Base-by-base conservation (phyloP, 768 basidiomycete species). In the Rhodotorula kratochvilovae region DNA sequence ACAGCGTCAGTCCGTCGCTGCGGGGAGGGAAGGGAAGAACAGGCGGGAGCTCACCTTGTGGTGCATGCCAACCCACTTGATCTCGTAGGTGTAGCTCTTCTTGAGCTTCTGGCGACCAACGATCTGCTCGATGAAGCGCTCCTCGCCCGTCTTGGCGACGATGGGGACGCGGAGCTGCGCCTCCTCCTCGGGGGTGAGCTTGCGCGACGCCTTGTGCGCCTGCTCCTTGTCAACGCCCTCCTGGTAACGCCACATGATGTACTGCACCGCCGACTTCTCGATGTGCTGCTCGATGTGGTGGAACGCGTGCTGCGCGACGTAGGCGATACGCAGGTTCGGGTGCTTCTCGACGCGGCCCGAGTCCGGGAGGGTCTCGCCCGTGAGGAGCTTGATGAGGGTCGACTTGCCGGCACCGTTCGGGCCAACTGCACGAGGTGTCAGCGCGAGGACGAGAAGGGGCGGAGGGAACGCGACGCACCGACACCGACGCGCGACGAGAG, bases 221-320 rank as follows among this genome's bases (percentile, higher is more conserved):
- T 95, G 82, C 82, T 98, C 94, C 75, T 92, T 90, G 84, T 98
- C 94, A 81, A 95, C 90, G 60, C 94, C 95, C 81, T 96, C 94
- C 80, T 97, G 94, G 87, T 93, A 98, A 77, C 94, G 90, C 94
- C 94, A 98, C 82, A 96, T 92, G 77, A 97, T 96, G 79, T 98
- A 98, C 65, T 89, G 89, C 70, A 94, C 90, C 35, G 95, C 91
- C 10, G 93, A 95, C 83, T 98, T 96, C 82, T 95, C 92, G 55
- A 98, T 81, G 83, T 98, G 94, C 77, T 87, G 89, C 80, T 95
- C 91, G 90, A 79, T 71, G 80, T 98, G 94, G 83, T 96, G 95
- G 66, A 95, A 97, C 48, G 94, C 94, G 81, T 98, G 94, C 78
- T 98, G 94, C 8, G 95, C 94, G 73, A 98, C 92, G 81, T 97